Base-by-base conservation (phyloP, 2,329 filamentous ascomycete genomes). In the Gnomoniopsis sp. region DNA sequence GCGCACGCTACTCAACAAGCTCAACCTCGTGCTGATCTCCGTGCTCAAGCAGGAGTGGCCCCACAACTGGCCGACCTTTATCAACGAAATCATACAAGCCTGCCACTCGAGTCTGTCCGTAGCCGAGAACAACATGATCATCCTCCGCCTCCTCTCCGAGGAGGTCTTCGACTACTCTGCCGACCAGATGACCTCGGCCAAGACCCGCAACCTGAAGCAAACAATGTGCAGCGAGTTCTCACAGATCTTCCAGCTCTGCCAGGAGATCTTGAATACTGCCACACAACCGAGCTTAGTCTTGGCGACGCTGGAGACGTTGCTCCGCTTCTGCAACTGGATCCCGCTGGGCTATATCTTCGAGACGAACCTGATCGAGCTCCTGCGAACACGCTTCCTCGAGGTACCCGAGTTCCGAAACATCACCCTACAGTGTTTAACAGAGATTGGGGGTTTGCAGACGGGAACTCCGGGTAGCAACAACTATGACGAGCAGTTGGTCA, bases 91-190 rank as follows among this genome's bases (percentile, higher is more conserved):
- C 75, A 92, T 99, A 68, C 89, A 91, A 22, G 93, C 95, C 57
- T 98, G 93, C 77, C 93, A 96, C 73, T 93, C 91, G 66, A 97
- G 90, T 75, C 81, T 99, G 55, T 95, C 93, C 41, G 96, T 99
- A 68, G 99, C 96, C 84, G 95, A 99, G 79, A 99, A 99, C 80
- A 99, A 99, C 81, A 99, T 99, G 95, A 92, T 91, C 64, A 98
- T 99, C 67, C 84, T 99, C 66, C 88, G 95, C 61, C 79, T 99
- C 68, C 84, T 99, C 49, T 99, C 95, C 7, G 95, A 99, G 74
- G 95, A 99, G 75, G 93, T 99, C 41, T 99, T 99, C 71, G 95
- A 99, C 78, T 99, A 96, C 75, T 99, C 95, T 1, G 91, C 93
- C 64, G 95, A 99, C 71, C 91, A 97, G 74, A 97, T 99, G 93